These are phyloP conservation scores for Cladophialophora psammophila DNA, from an alignment of 2,329 filamentous ascomycete genomes.

Conservation along the genomic window DNA sequence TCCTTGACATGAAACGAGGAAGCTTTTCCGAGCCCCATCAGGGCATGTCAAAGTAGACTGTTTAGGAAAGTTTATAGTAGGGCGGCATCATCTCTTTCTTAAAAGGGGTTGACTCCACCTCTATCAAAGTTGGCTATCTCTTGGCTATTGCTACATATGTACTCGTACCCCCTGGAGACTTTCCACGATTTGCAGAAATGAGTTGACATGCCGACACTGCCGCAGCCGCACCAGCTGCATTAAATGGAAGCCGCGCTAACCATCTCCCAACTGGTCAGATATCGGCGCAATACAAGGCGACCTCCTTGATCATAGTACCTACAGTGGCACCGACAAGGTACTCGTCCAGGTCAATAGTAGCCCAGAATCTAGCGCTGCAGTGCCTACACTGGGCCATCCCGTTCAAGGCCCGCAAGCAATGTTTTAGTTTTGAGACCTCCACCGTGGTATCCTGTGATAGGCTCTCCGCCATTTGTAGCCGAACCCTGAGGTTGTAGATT, in stretches of 20 bases:
- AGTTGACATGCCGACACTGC: no score
- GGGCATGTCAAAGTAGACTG: not conserved
- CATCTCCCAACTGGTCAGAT: no score
- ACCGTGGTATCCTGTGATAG: not conserved
- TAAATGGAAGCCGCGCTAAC: no score
- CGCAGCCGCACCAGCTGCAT: no score
- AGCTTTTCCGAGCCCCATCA: not conserved
- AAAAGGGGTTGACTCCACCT: no score
- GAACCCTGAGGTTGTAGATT: no score
- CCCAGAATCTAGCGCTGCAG: not conserved
- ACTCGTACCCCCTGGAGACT: no score
- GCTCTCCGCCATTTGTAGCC: not conserved
- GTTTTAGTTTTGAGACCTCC: not conserved
- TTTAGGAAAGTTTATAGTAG: not conserved
- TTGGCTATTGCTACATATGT: no score
- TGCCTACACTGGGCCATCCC: not conserved
- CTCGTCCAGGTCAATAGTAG: not conserved
- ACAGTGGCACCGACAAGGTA: not conserved
- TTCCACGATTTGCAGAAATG: no score
- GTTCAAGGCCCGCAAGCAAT: not conserved
- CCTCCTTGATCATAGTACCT: not conserved
- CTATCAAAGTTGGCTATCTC: no score
- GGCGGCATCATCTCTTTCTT: not conserved
- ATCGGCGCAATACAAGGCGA: no score
- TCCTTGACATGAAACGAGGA: not conserved